These are phyloP conservation scores for Globisporangium mamillatum DNA, from an alignment of 352 stramenopile species.

Conservation along the genomic window DNA sequence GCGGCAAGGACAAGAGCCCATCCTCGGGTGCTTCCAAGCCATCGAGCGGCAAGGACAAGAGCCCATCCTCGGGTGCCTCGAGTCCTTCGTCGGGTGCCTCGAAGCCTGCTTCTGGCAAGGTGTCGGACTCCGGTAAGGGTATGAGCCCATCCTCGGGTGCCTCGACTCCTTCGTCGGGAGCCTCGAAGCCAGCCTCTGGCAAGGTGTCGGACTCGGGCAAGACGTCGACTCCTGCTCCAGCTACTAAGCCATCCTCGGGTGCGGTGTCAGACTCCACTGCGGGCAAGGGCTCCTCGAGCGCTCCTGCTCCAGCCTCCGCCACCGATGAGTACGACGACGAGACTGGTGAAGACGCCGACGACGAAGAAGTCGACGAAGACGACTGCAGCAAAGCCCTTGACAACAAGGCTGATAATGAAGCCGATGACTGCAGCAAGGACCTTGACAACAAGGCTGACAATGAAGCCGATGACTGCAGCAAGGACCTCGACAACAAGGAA, in stretches of 20 bases:
- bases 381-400: conserved; percentile 32
- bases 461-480: conserved; percentile 21
- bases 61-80: conserved; percentile 3
- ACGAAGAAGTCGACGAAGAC: conserved; percentile 14
- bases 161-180: not conserved
- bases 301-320: not conserved
- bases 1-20: conserved; percentile 11
- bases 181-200: not conserved
- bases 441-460: conserved; percentile 25
- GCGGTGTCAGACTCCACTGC: conserved; percentile 13
- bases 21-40: conserved; percentile 4
- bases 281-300: conserved; percentile 5
- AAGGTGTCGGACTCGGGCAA: not conserved
- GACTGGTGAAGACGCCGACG: conserved; percentile 9
- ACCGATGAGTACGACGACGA: conserved; percentile 11
- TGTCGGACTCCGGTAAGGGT: conserved; percentile 8
- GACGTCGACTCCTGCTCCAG: not conserved
- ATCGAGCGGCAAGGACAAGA: conserved; percentile 11
- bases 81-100: conserved; percentile 3
- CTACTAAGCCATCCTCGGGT: conserved; percentile 7
- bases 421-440: conserved; percentile 29
- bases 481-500: conserved; percentile 16
- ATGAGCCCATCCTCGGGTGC: not conserved
- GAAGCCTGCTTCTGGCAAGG: conserved; percentile 3
- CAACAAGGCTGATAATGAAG: conserved; percentile 20